phyloP scores from a whole-genome alignment of 169 alveolate species.

The Eimeria zaria region DNA sequence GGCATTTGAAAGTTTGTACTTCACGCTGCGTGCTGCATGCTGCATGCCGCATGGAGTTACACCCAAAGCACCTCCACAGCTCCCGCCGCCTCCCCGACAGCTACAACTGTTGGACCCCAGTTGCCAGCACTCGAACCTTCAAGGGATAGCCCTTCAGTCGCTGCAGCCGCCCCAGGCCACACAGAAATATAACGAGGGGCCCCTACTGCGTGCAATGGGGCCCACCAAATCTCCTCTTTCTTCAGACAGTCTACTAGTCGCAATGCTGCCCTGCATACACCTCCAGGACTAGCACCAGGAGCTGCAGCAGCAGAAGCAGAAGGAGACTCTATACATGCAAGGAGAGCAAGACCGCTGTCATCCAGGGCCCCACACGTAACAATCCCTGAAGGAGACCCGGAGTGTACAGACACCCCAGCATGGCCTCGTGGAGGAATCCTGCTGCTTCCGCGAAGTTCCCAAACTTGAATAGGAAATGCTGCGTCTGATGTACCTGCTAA shows the following conservation, averaged over 20 bases:
- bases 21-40: not conserved
- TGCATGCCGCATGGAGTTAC: not conserved
- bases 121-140: not conserved
- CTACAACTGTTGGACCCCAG: constrained; percentile 45
- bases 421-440: not conserved
- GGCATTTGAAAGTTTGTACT: not conserved
- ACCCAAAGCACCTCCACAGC: constrained; percentile 55
- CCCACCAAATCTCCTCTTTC: constrained; percentile 25
- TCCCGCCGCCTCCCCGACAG: constrained; percentile 47
- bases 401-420: constrained; percentile 12
- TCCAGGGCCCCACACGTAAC: constrained; percentile 36
- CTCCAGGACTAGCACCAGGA: not conserved
- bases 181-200: constrained; percentile 58
- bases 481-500: constrained; percentile 10
- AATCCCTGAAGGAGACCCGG: not conserved
- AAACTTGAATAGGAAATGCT: constrained; percentile 21
- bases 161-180: constrained; percentile 33
- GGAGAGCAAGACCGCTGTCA: constrained; percentile 42
- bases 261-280: not conserved
- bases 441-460: constrained; percentile 58
- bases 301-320: not conserved
- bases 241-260: constrained; percentile 27
- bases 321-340: constrained; percentile 8
- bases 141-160: not conserved
- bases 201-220: constrained; percentile 2